Conservation (phyloP, 2,329 filamentous ascomycete genomes). For the Alternaria gansuensis region DNA sequence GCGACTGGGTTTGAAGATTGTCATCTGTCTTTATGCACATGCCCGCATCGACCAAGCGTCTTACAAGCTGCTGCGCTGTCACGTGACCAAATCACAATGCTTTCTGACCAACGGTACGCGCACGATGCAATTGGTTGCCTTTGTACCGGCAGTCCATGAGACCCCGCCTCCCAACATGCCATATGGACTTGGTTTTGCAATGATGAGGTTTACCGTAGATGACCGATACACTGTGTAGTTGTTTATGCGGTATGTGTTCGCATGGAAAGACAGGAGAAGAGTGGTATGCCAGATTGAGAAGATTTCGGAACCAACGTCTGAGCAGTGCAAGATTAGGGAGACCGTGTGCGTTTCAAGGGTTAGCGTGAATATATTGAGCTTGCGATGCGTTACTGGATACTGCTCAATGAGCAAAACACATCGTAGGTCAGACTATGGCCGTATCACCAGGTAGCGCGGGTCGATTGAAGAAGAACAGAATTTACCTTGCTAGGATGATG, state of each 20-base stretch:
- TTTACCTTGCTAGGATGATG: background rate
- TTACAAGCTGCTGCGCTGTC: constrained; percentile 39
- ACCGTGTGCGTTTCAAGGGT: background rate
- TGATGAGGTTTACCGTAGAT: background rate
- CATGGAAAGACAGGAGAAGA: background rate
- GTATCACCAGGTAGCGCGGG: background rate
- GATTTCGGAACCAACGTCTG: background rate
- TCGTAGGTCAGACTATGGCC: background rate
- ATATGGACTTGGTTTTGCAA: background rate
- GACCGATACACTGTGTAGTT: background rate
- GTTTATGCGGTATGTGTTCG: background rate
- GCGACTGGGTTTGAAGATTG: background rate
- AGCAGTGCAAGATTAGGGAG: background rate
- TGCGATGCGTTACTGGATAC: background rate
- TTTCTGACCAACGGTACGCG: constrained; percentile 31
- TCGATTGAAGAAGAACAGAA: background rate
- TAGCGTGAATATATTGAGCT: background rate
- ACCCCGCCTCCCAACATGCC: constrained; percentile 49
- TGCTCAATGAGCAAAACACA: background rate
- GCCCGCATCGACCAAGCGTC: constrained; percentile 21
- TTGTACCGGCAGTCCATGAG: constrained; percentile 48
- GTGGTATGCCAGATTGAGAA: background rate
- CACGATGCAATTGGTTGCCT: constrained; percentile 47
- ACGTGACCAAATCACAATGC: constrained; percentile 40
- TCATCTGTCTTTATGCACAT: constrained; percentile 20